Conservation (phyloP, 2,329 filamentous ascomycete genomes). For the Pseudodiploospora longispora region DNA sequence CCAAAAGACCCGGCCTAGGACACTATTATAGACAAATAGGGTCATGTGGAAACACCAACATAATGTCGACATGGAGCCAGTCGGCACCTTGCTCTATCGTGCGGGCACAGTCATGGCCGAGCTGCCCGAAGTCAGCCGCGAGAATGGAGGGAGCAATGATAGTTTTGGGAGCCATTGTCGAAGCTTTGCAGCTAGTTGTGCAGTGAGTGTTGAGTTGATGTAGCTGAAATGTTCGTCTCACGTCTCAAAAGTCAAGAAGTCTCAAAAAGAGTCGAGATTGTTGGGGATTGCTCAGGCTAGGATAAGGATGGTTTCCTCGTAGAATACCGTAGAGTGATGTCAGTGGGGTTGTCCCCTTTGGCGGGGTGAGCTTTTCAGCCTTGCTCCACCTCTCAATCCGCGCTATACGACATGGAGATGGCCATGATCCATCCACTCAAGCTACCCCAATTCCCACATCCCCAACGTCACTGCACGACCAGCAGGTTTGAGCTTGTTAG, state of each 20-base stretch:
- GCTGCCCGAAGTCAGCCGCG: constrained; percentile 85
- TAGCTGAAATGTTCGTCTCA: no score
- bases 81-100: constrained; percentile 84
- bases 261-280: no score
- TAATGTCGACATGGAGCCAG: constrained; percentile 94
- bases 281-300: no score
- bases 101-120: constrained; percentile 77
- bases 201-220: no score
- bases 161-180: constrained; percentile 72
- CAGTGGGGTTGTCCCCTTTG: neutral
- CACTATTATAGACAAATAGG: neutral
- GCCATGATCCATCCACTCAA: no score
- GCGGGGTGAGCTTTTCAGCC: no score
- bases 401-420: no score
- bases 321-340: neutral
- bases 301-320: neutral
- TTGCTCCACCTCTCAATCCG: no score
- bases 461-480: no score
- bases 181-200: neutral
- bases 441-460: no score
- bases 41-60: constrained; percentile 34
- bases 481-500: no score
- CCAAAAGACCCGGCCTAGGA: neutral
- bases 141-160: constrained; percentile 99
- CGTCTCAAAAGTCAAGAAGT: no score